A percentile compares a stretch with the other conserved stretches of the same genome.
phyloP scores from a whole-genome alignment of 305 asterid species.

The Withania somnifera region DNA sequence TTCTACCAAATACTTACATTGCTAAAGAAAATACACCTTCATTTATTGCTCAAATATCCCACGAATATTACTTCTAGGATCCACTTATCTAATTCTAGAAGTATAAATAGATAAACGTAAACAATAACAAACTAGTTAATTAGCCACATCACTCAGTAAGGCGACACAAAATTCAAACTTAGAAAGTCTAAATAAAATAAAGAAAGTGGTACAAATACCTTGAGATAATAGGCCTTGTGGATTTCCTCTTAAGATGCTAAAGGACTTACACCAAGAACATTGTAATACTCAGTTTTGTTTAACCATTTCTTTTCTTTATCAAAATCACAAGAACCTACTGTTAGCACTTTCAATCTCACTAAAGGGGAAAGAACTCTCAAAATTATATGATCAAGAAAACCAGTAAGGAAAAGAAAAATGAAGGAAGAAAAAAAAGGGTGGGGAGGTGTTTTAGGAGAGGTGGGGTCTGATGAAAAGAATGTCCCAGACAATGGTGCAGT shows the following conservation, averaged over 20 bases:
- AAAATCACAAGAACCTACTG: not conserved
- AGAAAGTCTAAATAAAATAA: not conserved
- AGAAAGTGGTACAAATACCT: slow-evolving; percentile 24
- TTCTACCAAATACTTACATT: not conserved
- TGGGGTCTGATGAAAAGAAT: slow-evolving; percentile 12
- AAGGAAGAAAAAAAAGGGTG: not conserved
- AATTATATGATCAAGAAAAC: slow-evolving; percentile 19
- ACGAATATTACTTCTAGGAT: not conserved
- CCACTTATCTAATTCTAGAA: not conserved
- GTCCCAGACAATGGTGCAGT: slow-evolving; percentile 27
- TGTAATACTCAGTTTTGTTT: slow-evolving; percentile 79
- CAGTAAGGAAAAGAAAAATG: not conserved
- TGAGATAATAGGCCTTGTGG: slow-evolving; percentile 72
- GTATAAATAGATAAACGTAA: not conserved
- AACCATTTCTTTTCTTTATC: slow-evolving; percentile 31
- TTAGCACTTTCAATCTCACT: not conserved
- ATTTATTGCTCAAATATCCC: not conserved
- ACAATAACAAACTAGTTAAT: not conserved
- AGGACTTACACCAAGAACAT: slow-evolving; percentile 53
- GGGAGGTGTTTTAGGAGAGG: not conserved
- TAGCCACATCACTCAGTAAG: not conserved
- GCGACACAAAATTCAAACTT: not conserved
- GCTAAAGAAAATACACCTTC: not conserved
- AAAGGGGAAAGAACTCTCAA: not conserved
- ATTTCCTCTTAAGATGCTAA: slow-evolving; percentile 66